Evolutionary conservation across 805 yeast genomes (phyloP).

Genomic region (Kluyveromyces siamensis): DNA sequence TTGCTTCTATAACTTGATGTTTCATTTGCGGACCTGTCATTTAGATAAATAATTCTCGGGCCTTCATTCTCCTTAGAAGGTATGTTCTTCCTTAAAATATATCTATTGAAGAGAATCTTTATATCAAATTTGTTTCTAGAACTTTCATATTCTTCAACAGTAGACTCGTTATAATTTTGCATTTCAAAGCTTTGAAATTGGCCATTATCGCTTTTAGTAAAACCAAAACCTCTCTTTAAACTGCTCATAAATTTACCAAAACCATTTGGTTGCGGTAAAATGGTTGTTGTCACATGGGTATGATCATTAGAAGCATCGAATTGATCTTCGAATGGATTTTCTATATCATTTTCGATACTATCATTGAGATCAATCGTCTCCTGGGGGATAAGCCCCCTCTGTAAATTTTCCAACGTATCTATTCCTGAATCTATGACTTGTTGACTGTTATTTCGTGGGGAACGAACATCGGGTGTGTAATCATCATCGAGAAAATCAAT

Average conservation of each 20-base stretch:
- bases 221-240: constrained; percentile 12
- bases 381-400: constrained; percentile 24
- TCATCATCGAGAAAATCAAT: constrained; percentile 29
- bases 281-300: neutral
- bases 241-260: constrained; percentile 13
- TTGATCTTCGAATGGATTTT: constrained; percentile 18
- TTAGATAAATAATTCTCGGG: constrained; percentile 60
- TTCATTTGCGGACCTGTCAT: constrained; percentile 49
- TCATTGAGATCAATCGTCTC: constrained; percentile 29
- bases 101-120: constrained; percentile 30
- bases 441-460: constrained; percentile 1
- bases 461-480: constrained; percentile 7
- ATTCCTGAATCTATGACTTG: constrained; percentile 8
- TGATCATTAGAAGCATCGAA: constrained; percentile 4
- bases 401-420: constrained; percentile 13
- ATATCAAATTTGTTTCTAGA: constrained; percentile 32
- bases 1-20: constrained; percentile 60
- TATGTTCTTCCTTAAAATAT: constrained; percentile 26
- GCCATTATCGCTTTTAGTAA: constrained; percentile 4
- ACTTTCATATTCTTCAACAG: constrained; percentile 17
- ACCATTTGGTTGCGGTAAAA: constrained; percentile 8
- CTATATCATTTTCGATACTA: constrained; percentile 31
- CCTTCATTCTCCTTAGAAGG: constrained; percentile 22
- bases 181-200: constrained; percentile 21
- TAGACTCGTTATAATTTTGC: constrained; percentile 21